Conservation (phyloP, 108 stramenopile genomes). For the Nitzschia palea region DNA sequence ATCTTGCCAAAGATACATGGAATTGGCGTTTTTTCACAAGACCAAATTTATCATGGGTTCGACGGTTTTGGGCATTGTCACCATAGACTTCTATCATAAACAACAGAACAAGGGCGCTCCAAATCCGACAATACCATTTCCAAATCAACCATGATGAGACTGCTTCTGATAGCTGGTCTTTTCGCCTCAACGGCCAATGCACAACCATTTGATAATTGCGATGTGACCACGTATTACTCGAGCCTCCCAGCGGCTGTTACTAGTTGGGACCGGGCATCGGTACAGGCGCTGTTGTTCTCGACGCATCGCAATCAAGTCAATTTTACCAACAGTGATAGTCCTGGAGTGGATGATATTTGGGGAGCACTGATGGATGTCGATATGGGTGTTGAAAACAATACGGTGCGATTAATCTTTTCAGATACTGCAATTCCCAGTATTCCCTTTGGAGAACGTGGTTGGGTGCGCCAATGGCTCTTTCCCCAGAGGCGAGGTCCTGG, state of each 20-base stretch:
- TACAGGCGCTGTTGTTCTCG: background rate
- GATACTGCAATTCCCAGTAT: slow-evolving; percentile 14
- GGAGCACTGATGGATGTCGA: slow-evolving; percentile 58
- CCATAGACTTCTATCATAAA: too few species aligned
- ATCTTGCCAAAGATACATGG: too few species aligned
- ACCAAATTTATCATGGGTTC: too few species aligned
- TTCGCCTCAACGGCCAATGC: background rate
- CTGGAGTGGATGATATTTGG: slow-evolving; percentile 44
- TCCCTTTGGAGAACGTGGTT: slow-evolving; percentile 44
- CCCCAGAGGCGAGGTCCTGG: slow-evolving; percentile 44
- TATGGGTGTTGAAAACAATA: slow-evolving; percentile 19
- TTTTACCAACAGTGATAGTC: slow-evolving; percentile 4
- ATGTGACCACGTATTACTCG: slow-evolving; percentile 5
- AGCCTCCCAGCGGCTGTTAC: slow-evolving; percentile 2
- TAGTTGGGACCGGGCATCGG: background rate
- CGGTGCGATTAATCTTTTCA: slow-evolving; percentile 33
- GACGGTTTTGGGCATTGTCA: too few species aligned
- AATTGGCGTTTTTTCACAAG: too few species aligned
- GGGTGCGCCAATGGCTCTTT: slow-evolving; percentile 71
- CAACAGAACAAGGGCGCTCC: too few species aligned
- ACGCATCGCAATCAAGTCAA: slow-evolving; percentile 6
- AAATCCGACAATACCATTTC: too few species aligned
- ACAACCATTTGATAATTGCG: slow-evolving; percentile 10
- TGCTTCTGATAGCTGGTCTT: background rate
- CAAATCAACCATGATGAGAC: background rate